Evolutionary conservation across 2,329 filamentous ascomycete species (phyloP).

Genomic region (Pseudonectria buxi): DNA sequence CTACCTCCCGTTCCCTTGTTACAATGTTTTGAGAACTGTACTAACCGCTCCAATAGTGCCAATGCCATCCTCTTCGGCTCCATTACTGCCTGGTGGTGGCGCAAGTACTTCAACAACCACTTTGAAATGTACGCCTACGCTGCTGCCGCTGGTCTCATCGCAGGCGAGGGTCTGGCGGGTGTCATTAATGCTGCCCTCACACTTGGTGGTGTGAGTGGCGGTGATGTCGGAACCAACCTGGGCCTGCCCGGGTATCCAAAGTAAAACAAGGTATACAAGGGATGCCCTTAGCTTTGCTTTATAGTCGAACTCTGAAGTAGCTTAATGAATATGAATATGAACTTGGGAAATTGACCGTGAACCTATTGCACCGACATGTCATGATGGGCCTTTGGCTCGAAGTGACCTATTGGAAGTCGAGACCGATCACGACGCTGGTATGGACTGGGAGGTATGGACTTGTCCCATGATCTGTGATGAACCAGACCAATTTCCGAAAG

Average conservation of each 20-base stretch:
- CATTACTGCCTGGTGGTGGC: conserved; percentile 46
- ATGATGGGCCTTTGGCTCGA: too few relatives aligned
- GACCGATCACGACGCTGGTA: too few relatives aligned
- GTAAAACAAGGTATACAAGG: too few relatives aligned
- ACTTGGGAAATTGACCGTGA: too few relatives aligned
- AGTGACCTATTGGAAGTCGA: too few relatives aligned
- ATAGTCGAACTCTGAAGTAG: too few relatives aligned
- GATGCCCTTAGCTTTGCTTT: too few relatives aligned
- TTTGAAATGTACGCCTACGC: conserved; percentile 54
- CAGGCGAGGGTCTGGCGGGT: conserved; percentile 57
- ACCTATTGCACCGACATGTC: too few relatives aligned
- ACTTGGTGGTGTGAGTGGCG: conserved; percentile 27
- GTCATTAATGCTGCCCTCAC: conserved; percentile 49
- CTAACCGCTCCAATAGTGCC: conserved; percentile 13
- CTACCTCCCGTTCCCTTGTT: background rate
- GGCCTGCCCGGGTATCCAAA: conserved; percentile 9
- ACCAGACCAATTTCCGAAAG: too few relatives aligned
- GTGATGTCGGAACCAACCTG: conserved; percentile 9
- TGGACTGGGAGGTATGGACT: too few relatives aligned
- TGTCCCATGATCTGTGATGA: too few relatives aligned
- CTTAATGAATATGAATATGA: too few relatives aligned
- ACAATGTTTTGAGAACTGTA: background rate
- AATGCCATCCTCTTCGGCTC: conserved; percentile 53
- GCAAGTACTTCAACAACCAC: conserved; percentile 39
- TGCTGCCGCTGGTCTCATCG: conserved; percentile 54